A percentile compares a stretch with the other conserved stretches of the same genome.
Evolutionary conservation across 495 filamentous ascomycete species (phyloP).

Genomic region (Lophium mytilinum): DNA sequence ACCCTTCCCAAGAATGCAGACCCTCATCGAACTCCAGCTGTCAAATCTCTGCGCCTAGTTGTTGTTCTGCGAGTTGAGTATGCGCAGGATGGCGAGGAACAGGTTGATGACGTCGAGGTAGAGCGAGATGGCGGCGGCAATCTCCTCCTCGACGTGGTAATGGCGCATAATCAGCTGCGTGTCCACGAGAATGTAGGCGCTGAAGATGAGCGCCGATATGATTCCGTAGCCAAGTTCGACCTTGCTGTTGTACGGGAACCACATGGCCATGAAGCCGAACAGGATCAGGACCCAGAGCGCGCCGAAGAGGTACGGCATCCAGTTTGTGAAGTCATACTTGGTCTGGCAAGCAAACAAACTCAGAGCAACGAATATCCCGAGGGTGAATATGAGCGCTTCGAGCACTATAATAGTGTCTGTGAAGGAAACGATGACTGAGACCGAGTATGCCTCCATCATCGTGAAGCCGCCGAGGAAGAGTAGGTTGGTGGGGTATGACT

Average conservation of each 20-base stretch:
- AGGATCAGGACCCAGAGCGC: constrained; percentile 81
- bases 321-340: constrained; percentile 94
- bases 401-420: constrained; percentile 75
- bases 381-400: constrained; percentile 81
- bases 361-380: constrained; percentile 86
- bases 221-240: constrained; percentile 78
- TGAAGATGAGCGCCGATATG: constrained; percentile 77
- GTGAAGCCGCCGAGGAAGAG: constrained; percentile 91
- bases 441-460: constrained; percentile 82
- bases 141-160: constrained; percentile 98
- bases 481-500: constrained; percentile 91
- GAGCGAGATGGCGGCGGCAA: constrained; percentile 87
- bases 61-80: constrained; percentile 80
- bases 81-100: constrained; percentile 85
- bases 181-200: constrained; percentile 88
- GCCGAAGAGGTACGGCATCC: constrained; percentile 94
- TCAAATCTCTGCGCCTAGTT: constrained; percentile 43
- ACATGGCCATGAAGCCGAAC: constrained; percentile 82
- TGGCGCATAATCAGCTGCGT: constrained; percentile 92
- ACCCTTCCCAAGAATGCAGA: too few relatives aligned
- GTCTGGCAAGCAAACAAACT: constrained; percentile 95
- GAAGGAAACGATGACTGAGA: constrained; percentile 85
- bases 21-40: not conserved
- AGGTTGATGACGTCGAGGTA: constrained; percentile 97
- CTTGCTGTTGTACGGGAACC: constrained; percentile 71